These are phyloP conservation scores for Neurospora pannonica DNA, from an alignment of 495 filamentous ascomycete species.

Conservation along the genomic window DNA sequence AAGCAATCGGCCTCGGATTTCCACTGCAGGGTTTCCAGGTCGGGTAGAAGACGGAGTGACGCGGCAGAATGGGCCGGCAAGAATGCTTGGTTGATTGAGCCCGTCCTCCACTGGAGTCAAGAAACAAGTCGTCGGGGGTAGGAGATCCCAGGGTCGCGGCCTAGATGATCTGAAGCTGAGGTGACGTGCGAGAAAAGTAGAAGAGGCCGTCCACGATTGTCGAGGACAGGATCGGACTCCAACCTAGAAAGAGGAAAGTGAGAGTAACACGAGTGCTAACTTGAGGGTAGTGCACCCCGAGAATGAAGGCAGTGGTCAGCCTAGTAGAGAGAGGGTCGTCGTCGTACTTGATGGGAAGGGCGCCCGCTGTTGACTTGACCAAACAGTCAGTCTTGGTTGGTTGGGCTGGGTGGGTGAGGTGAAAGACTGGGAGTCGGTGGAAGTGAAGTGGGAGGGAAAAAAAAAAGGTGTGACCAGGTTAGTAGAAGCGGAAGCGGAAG, in stretches of 20 bases:
- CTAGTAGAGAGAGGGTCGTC: not conserved
- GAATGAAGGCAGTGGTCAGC: not conserved
- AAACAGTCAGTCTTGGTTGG: not conserved
- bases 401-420: not conserved
- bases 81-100: not conserved
- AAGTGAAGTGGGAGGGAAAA: not conserved
- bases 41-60: not conserved
- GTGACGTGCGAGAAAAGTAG: not conserved
- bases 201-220: not conserved
- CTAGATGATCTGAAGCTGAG: not conserved
- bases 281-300: not conserved
- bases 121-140: not conserved
- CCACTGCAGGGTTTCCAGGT: not conserved
- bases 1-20: not conserved
- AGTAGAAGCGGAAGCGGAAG: not conserved
- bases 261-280: not conserved
- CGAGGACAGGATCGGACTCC: not conserved
- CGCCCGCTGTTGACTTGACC: not conserved
- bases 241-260: not conserved
- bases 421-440: not conserved
- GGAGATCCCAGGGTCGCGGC: not conserved
- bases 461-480: not conserved
- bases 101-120: not conserved
- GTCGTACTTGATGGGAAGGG: not conserved
- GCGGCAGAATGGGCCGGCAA: not conserved